A percentile compares a stretch with the other conserved stretches of the same genome.
These are phyloP conservation scores for Solanum lignicaule DNA, from an alignment of 257 asterid genomes.

Conservation along the genomic window DNA sequence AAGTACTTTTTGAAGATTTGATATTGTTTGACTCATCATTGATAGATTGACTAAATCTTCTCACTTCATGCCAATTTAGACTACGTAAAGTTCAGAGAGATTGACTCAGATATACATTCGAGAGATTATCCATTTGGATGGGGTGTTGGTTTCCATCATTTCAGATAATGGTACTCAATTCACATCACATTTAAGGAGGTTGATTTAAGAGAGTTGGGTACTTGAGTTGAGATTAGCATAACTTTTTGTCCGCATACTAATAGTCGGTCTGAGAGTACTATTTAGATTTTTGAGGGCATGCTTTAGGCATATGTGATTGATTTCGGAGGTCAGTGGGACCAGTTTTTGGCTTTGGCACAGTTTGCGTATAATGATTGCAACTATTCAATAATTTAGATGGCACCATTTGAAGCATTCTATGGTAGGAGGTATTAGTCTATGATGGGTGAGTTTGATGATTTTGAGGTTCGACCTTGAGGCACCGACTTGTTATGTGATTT, in stretches of 20 bases:
- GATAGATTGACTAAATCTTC: neutral
- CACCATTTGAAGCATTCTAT: too few relatives aligned
- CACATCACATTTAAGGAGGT: too few relatives aligned
- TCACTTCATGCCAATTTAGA: neutral
- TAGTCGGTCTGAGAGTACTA: neutral
- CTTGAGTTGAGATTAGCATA: neutral
- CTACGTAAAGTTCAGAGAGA: neutral
- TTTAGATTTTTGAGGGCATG: neutral
- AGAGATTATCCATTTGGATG: neutral
- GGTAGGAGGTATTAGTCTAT: too few relatives aligned
- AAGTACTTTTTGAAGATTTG: neutral
- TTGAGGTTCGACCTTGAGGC: too few relatives aligned
- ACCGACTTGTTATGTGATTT: too few relatives aligned
- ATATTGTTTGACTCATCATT: neutral
- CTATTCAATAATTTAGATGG: too few relatives aligned
- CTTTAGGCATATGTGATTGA: neutral
- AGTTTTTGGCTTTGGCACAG: neutral
- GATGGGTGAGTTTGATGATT: too few relatives aligned
- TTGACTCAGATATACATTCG: neutral
- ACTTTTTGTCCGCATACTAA: neutral
- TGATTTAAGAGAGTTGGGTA: neutral
- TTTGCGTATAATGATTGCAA: neutral
- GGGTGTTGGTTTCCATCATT: neutral
- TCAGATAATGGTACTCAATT: neutral
- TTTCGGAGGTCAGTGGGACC: neutral